These are phyloP conservation scores for Limnanthes douglasii DNA, from an alignment of 345 rosid species.

Conservation along the genomic window DNA sequence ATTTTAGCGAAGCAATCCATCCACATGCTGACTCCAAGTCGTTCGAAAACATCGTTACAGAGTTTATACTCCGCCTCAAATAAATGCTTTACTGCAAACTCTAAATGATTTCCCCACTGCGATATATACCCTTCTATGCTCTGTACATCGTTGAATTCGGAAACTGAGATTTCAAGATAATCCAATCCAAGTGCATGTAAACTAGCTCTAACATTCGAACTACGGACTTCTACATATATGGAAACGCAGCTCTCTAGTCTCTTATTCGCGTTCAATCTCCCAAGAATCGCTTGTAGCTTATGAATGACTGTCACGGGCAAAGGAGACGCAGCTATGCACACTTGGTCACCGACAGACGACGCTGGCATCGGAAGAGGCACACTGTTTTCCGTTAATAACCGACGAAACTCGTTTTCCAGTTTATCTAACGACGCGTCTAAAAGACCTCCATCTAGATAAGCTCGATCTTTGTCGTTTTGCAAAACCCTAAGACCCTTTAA, in stretches of 20 bases:
- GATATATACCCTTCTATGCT: constrained; percentile 76
- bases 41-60: constrained; percentile 91
- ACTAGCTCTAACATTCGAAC: constrained; percentile 83
- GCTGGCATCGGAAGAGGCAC: constrained; percentile 89
- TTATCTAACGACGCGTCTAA: constrained; percentile 69
- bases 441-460: constrained; percentile 75
- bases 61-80: constrained; percentile 93
- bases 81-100: constrained; percentile 97
- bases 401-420: constrained; percentile 58
- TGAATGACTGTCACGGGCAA: constrained; percentile 77
- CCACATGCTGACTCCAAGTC: constrained; percentile 74
- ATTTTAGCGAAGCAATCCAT: constrained; percentile 94
- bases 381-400: constrained; percentile 70
- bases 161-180: constrained; percentile 78
- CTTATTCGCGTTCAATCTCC: constrained; percentile 74
- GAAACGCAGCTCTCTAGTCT: constrained; percentile 70
- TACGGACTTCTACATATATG: constrained; percentile 82
- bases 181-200: constrained; percentile 84
- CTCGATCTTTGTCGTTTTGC: constrained; percentile 23
- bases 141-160: constrained; percentile 83
- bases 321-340: constrained; percentile 80
- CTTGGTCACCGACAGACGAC: constrained; percentile 38
- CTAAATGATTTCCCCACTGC: constrained; percentile 95
- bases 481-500: constrained; percentile 49
- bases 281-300: constrained; percentile 82